These are phyloP conservation scores for Fusarium continuum DNA, from an alignment of 2,329 filamentous ascomycete species.

Conservation along the genomic window DNA sequence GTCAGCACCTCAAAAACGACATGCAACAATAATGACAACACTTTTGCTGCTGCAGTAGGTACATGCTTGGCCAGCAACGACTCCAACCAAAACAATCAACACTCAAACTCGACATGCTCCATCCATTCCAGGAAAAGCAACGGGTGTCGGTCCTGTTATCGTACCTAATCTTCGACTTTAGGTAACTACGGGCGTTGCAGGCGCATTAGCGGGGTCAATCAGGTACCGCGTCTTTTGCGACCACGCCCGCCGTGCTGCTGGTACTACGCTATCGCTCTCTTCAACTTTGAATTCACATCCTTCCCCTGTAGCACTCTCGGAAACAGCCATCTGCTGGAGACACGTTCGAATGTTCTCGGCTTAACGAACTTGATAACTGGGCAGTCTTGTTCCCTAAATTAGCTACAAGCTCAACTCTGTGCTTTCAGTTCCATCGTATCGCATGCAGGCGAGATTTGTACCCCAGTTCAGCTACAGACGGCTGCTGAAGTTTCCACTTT, in stretches of 20 bases:
- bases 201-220: conserved; percentile 23
- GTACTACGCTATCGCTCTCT: neutral
- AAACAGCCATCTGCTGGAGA: neutral
- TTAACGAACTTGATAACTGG: neutral
- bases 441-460: conserved; percentile 41
- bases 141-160: no score
- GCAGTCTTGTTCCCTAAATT: conserved; percentile 13
- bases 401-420: conserved; percentile 15
- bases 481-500: conserved; percentile 33
- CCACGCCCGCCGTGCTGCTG: conserved; percentile 2
- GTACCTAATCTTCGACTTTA: conserved; percentile 9
- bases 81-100: conserved; percentile 21
- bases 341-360: neutral
- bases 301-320: neutral
- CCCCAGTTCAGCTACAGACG: conserved; percentile 31
- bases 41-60: no score
- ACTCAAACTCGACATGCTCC: neutral
- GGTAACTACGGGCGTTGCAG: conserved; percentile 16
- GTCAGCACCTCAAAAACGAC: conserved; percentile 17
- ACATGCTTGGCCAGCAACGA: conserved; percentile 22
- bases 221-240: conserved; percentile 20
- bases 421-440: conserved; percentile 36
- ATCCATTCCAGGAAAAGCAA: neutral
- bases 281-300: neutral
- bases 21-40: conserved; percentile 13